Evolutionary conservation across 345 rosid genomes (phyloP).

Genomic region (Carallia brachiata): DNA sequence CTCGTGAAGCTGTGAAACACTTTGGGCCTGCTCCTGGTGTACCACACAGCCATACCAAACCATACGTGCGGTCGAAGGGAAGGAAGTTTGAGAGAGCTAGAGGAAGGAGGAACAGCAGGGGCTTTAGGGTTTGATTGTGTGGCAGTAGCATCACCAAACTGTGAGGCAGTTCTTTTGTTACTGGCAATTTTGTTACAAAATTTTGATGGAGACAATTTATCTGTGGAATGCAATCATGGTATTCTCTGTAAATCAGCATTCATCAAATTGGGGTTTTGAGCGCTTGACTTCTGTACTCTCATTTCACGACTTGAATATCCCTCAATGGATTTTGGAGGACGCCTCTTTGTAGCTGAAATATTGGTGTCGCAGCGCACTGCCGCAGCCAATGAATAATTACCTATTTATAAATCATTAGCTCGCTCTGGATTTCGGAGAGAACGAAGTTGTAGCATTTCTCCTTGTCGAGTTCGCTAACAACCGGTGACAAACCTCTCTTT

Average conservation of each 20-base stretch:
- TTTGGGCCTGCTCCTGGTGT: slow-evolving; percentile 52
- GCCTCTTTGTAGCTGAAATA: background rate
- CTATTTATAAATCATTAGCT: no score
- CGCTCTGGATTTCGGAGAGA: no score
- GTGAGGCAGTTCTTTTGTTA: slow-evolving; percentile 26
- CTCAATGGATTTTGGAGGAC: background rate
- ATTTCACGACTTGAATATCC: background rate
- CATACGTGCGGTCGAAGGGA: slow-evolving; percentile 71
- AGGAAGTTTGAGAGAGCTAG: slow-evolving; percentile 86
- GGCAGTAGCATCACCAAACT: slow-evolving; percentile 3
- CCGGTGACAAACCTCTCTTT: no score
- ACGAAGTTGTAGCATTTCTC: no score
- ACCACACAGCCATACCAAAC: slow-evolving; percentile 79
- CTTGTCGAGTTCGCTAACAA: no score
- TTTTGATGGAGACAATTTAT: slow-evolving; percentile 41
- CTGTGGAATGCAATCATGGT: slow-evolving; percentile 15
- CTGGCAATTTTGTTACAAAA: slow-evolving; percentile 22
- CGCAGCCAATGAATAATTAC: no score
- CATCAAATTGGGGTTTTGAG: slow-evolving; percentile 6
- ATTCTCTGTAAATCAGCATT: slow-evolving; percentile 8
- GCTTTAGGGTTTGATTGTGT: slow-evolving; percentile 58
- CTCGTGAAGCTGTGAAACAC: background rate
- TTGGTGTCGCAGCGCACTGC: no score
- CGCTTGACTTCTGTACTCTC: background rate
- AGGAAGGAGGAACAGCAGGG: slow-evolving; percentile 80